Evolutionary conservation across 2,329 filamentous ascomycete species (phyloP), one percentile per base, ranked within the genome.

Genomic region (Domatiomyces globalis): DNA sequence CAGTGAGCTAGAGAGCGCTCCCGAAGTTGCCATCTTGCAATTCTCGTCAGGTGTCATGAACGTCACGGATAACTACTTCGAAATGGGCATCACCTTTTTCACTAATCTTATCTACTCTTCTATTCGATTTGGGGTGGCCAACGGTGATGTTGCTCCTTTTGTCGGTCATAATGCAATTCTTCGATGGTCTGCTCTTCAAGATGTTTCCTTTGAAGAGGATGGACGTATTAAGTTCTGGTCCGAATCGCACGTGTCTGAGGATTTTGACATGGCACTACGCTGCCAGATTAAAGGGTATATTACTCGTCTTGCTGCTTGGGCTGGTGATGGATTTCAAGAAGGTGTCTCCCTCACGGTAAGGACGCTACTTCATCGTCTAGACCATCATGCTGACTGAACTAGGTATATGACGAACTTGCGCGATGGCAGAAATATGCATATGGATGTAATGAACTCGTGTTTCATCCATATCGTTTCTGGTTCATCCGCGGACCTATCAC

Each of bases 341-440:
- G 85, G 86, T 57, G 85, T 90, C 50, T 89, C 85, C 1, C 72
- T 90, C 51, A 90, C 85, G 0, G 84, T 45, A 45, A 45, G 43
- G n/a, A 20, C 8, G 43, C 12, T 2, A 10, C n/a, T 10, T 12
- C 17, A 20, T 45, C 10, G 19, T 45, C 22, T 27, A 10, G 22
- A n/a, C 43, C 9, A 10, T 9, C 17, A 9, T 45, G 22, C 43
- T 45, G 43, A 45, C n/a, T 45, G 19, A 45, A 20, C 20, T 15
- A 45, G 43, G 43, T 90, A 8, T 88, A 90, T 63, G 85, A 90
- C 66, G 86, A 90, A 66, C 73, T 90, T 54, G 83, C 84, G 1
- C 82, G 85, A 52, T 90, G 86, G 85, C 85, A 90, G 63, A 90
- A 90, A 68, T 88, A 88, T 64, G 86, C 85, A 2, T 89, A 87